Percentiles rank a stretch among this genome's conserved stretches.
Evolutionary conservation across 2,329 filamentous ascomycete genomes (phyloP).

Genomic region (Epicoccum sorghinum): DNA sequence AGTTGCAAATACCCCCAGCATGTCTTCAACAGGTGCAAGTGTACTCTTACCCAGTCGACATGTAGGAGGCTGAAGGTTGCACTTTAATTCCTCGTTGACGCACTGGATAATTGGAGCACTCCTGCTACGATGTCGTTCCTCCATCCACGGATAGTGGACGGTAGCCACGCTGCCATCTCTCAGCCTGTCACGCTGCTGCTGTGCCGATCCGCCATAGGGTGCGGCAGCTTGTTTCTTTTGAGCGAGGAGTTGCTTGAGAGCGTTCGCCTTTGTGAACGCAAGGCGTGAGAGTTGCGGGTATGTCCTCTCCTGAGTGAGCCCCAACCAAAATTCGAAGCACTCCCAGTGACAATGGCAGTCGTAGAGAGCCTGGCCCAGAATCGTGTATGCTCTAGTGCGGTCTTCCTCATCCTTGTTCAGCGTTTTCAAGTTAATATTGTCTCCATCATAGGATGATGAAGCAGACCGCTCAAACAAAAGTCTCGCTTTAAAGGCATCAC

Average conservation of each 20-base stretch:
- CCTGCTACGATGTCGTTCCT: slow-evolving; percentile 10
- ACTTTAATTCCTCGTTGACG: slow-evolving; percentile 6
- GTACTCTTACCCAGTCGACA: slow-evolving; percentile 12
- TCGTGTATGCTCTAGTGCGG: slow-evolving; percentile 7
- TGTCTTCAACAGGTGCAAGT: background rate
- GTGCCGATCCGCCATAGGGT: slow-evolving; percentile 5
- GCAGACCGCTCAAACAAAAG: slow-evolving; percentile 23
- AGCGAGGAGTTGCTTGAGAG: slow-evolving; percentile 8
- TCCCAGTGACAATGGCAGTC: slow-evolving; percentile 32
- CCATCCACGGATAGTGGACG: slow-evolving; percentile 22
- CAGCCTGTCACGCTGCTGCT: slow-evolving; percentile 20
- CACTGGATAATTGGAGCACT: slow-evolving; percentile 3
- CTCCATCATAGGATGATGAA: no score
- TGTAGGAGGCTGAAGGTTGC: background rate
- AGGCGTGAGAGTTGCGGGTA: background rate
- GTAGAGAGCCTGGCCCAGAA: slow-evolving; percentile 28
- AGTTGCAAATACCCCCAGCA: slow-evolving; percentile 20
- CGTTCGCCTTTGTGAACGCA: slow-evolving; percentile 1
- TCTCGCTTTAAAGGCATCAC: slow-evolving; percentile 40
- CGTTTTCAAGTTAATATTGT: no score
- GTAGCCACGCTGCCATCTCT: slow-evolving; percentile 22
- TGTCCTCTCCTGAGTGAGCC: slow-evolving; percentile 3
- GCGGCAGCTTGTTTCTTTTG: slow-evolving; percentile 21
- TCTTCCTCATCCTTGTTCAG: slow-evolving; percentile 10
- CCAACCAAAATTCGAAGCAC: slow-evolving; percentile 15